Percentiles rank a stretch among this genome's conserved stretches.
Evolutionary conservation across 306 rosid species (phyloP).

Genomic region (Hippophae tibetana): DNA sequence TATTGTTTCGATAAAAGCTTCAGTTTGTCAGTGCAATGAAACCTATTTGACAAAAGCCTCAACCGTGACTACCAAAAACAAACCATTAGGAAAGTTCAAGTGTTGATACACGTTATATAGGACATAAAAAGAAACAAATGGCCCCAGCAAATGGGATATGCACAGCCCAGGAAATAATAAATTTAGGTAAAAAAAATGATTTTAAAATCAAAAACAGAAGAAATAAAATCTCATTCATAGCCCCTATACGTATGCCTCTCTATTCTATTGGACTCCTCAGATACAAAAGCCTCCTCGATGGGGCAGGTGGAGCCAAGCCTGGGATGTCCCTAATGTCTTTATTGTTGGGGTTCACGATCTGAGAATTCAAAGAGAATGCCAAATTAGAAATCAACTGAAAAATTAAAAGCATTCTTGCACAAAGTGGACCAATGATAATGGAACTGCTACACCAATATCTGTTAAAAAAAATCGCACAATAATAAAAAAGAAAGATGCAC

Average conservation of each 20-base stretch:
- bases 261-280: slow-evolving; percentile 38
- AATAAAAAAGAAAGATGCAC: too few species aligned
- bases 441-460: too few species aligned
- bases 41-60: too few species aligned
- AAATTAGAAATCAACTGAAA: not conserved
- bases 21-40: too few species aligned
- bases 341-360: slow-evolving; percentile 84
- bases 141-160: slow-evolving; percentile 39
- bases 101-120: too few species aligned
- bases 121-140: too few species aligned
- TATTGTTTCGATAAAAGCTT: too few species aligned
- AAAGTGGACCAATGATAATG: too few species aligned
- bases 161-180: slow-evolving; percentile 50
- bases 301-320: slow-evolving; percentile 94
- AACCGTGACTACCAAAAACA: too few species aligned
- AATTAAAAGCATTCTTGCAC: too few species aligned
- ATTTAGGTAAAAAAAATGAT: slow-evolving; percentile 7
- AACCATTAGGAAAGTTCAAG: too few species aligned
- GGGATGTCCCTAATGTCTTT: slow-evolving; percentile 80
- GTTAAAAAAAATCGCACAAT: too few species aligned
- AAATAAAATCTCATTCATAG: slow-evolving; percentile 17
- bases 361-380: slow-evolving; percentile 11
- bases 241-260: slow-evolving; percentile 30
- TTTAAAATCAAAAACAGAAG: slow-evolving; percentile 1
- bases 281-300: slow-evolving; percentile 75